Evolutionary conservation across 345 rosid species (phyloP).

Genomic region (Acer campestre): DNA sequence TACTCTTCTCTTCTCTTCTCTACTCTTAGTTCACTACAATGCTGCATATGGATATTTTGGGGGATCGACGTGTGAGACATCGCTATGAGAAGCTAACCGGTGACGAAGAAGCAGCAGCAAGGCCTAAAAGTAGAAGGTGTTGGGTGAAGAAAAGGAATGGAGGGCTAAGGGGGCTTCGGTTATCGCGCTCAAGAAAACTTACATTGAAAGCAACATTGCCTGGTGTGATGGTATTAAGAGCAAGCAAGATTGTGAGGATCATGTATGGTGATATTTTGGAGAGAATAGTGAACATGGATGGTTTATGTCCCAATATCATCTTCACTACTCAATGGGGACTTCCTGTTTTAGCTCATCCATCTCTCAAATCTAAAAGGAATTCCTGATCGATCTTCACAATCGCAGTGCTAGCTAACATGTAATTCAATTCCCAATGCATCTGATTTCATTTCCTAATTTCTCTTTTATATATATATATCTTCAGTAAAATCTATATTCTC

Average conservation of each 20-base stretch:
- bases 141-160: conserved; percentile 51
- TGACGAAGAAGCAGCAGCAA: not conserved
- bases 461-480: not conserved
- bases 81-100: not conserved
- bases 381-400: not conserved
- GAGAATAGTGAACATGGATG: conserved; percentile 54
- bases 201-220: conserved; percentile 46
- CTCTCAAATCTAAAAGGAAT: conserved; percentile 20
- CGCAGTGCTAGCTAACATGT: not conserved
- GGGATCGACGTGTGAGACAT: conserved; percentile 7
- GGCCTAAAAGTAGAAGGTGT: conserved; percentile 39
- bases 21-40: not conserved
- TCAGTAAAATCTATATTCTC: too few species aligned
- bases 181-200: conserved; percentile 57
- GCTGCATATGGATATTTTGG: conserved; percentile 24
- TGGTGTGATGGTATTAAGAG: not conserved
- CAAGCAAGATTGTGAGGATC: conserved; percentile 38
- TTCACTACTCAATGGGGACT: conserved; percentile 74
- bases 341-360: conserved; percentile 51
- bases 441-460: not conserved
- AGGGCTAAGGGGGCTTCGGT: conserved; percentile 51
- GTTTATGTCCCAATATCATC: conserved; percentile 51
- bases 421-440: not conserved
- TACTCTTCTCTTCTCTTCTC: not conserved
- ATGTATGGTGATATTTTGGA: conserved; percentile 44